Conservation (phyloP, 2,329 filamentous ascomycete genomes). For the Sarocladium oryzae region DNA sequence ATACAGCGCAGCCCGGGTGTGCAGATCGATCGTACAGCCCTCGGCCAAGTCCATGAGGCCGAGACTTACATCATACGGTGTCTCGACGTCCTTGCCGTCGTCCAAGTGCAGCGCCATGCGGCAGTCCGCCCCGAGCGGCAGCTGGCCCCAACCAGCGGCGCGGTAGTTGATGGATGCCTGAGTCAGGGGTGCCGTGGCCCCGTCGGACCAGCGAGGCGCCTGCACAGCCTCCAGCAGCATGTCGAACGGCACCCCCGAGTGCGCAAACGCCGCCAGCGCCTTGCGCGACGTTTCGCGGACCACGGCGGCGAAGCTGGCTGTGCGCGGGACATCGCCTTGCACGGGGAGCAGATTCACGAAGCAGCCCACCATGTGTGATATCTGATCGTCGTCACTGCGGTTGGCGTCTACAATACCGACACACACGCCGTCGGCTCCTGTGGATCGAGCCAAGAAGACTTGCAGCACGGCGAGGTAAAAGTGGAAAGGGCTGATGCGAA, state of each 20-base stretch:
- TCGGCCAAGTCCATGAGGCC: neutral
- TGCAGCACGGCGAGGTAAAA: neutral
- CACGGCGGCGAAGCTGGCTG: neutral
- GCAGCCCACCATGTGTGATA: neutral
- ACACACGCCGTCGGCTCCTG: neutral
- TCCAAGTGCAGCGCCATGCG: neutral
- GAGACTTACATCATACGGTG: neutral
- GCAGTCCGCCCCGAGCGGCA: neutral
- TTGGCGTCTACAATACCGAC: neutral
- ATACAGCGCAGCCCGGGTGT: neutral
- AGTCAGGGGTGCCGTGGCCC: neutral
- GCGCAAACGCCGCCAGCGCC: neutral
- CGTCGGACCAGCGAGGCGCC: neutral
- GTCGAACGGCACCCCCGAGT: neutral
- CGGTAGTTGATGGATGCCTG: neutral
- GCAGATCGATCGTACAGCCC: neutral
- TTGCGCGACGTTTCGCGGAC: neutral
- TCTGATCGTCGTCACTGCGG: neutral
- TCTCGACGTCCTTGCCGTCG: neutral
- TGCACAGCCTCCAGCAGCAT: neutral
- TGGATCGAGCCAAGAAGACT: neutral
- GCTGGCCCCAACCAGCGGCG: neutral
- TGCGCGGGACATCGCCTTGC: neutral
- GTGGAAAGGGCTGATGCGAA: neutral
- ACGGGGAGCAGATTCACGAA: neutral